Conservation (phyloP, 2,329 filamentous ascomycete species). For the Penicillium sp. region DNA sequence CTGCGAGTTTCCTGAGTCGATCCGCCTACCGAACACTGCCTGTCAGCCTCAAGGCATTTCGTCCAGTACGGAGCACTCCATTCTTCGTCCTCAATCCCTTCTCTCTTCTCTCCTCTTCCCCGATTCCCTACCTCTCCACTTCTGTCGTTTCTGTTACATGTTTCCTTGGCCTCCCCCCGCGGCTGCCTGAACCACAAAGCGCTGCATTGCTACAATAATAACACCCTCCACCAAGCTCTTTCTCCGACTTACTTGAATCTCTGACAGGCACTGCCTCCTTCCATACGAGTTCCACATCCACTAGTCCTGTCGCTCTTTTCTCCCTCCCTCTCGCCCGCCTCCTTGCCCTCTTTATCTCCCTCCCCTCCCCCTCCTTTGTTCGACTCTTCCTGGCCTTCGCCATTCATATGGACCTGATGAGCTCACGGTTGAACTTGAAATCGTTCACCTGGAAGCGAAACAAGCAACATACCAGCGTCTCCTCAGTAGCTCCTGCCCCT, state of each 20-base stretch:
- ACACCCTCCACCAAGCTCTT: background rate
- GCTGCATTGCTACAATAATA: conserved; percentile 12
- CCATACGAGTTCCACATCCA: conserved; percentile 18
- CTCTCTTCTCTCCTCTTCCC: conserved; percentile 12
- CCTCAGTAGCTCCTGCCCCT: conserved; percentile 5
- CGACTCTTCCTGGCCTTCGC: conserved; percentile 27
- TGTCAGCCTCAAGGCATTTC: conserved; percentile 9
- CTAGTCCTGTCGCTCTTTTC: conserved; percentile 23
- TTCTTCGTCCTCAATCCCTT: conserved; percentile 19
- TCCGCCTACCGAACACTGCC: background rate
- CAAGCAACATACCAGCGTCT: conserved; percentile 47
- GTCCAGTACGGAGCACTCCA: conserved; percentile 1
- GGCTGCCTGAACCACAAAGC: conserved; percentile 13
- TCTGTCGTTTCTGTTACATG: conserved; percentile 10
- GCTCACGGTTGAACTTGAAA: conserved; percentile 58
- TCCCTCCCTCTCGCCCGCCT: conserved; percentile 18
- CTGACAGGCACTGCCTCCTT: conserved; percentile 24
- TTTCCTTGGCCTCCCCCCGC: conserved; percentile 13
- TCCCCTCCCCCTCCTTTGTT: conserved; percentile 18
- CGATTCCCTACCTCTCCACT: conserved; percentile 11
- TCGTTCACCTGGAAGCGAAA: conserved; percentile 55
- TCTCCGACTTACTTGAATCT: conserved; percentile 11
- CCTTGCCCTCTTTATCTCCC: conserved; percentile 19
- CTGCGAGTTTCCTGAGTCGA: background rate
- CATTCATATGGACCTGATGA: conserved; percentile 55